A percentile compares a stretch with the other conserved stretches of the same genome.
Conservation (phyloP, 2,329 filamentous ascomycete species). For the Sporothrix humicola region DNA sequence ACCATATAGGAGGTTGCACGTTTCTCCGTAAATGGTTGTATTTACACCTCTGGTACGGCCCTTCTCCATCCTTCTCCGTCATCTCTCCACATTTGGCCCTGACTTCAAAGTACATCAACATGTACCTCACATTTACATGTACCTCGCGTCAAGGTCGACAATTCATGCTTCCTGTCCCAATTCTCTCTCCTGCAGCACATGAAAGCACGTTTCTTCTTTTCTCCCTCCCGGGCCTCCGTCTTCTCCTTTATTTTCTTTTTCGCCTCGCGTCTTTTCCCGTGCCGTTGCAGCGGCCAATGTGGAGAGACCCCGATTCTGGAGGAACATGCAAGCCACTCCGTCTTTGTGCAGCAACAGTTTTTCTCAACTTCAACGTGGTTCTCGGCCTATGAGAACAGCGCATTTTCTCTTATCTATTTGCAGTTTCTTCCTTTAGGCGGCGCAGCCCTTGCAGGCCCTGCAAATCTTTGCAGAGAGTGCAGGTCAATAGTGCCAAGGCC, state of each 20-base stretch:
- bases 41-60: not conserved
- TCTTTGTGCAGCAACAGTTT: not conserved
- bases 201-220: not conserved
- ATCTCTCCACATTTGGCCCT: not conserved
- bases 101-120: not conserved
- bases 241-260: constrained; percentile 8
- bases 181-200: not conserved
- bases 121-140: not conserved
- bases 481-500: not conserved
- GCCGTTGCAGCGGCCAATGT: constrained; percentile 23
- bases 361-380: not conserved
- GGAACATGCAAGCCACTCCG: not conserved
- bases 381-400: constrained; percentile 17
- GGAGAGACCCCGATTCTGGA: not conserved
- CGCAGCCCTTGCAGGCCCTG: constrained; percentile 17
- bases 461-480: not conserved
- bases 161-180: not conserved
- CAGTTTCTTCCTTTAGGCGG: not conserved
- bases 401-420: not conserved
- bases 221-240: not conserved
- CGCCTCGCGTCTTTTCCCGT: constrained; percentile 18
- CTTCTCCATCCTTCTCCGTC: constrained; percentile 18
- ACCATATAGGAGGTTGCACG: not conserved
- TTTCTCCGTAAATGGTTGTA: not conserved
- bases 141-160: not conserved